These are phyloP conservation scores for Pseudogymnoascus pannorum DNA, from an alignment of 2,329 filamentous ascomycete genomes.

Conservation along the genomic window DNA sequence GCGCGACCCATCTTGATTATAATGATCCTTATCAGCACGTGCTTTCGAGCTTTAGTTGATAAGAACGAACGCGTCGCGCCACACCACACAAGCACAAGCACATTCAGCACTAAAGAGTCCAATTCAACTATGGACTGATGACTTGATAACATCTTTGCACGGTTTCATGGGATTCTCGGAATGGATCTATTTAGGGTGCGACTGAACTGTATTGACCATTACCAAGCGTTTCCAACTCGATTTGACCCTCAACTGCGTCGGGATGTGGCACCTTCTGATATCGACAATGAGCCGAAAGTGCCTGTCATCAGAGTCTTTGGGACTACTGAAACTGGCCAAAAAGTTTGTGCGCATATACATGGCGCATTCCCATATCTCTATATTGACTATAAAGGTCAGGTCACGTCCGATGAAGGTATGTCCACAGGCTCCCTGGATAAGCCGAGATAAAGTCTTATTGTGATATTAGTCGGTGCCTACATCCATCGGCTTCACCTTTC, in stretches of 20 bases:
- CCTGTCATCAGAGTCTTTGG: slow-evolving; percentile 89
- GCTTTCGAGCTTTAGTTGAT: slow-evolving; percentile 1
- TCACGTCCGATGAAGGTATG: slow-evolving; percentile 62
- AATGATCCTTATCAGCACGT: slow-evolving; percentile 10
- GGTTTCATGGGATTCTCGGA: slow-evolving; percentile 2
- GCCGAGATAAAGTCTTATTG: neutral
- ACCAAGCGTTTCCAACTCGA: slow-evolving; percentile 70
- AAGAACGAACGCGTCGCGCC: slow-evolving; percentile 6
- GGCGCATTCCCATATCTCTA: slow-evolving; percentile 96
- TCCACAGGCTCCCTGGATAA: slow-evolving; percentile 1
- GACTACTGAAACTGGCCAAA: slow-evolving; percentile 88
- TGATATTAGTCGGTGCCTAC: slow-evolving; percentile 59
- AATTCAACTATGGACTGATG: neutral
- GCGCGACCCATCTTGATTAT: neutral
- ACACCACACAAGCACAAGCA: neutral
- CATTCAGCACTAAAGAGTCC: neutral
- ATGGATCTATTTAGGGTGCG: slow-evolving; percentile 82
- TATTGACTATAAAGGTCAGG: slow-evolving; percentile 69
- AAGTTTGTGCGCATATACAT: slow-evolving; percentile 92
- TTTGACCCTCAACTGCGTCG: slow-evolving; percentile 75
- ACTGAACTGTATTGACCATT: slow-evolving; percentile 93
- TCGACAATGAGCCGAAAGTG: slow-evolving; percentile 61
- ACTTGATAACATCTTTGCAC: neutral
- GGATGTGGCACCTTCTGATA: slow-evolving; percentile 50
- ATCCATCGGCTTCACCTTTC: slow-evolving; percentile 74